Evolutionary conservation across 148 eudicot species (phyloP).

Genomic region (Chenopodium album): DNA sequence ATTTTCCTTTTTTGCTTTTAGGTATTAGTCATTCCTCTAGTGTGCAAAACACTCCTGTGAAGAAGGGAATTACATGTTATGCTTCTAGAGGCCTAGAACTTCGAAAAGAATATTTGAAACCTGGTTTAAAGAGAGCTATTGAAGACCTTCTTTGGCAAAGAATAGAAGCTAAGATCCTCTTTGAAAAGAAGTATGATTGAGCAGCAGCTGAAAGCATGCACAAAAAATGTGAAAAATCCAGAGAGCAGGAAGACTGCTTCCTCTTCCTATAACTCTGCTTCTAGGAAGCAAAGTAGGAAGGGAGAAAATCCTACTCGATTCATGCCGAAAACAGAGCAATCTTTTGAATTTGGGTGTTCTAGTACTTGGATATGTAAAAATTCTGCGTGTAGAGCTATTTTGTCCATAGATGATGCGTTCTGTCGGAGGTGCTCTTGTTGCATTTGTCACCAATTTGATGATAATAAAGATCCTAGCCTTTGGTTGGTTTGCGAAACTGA

Average conservation of each 20-base stretch:
- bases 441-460: conserved; percentile 83
- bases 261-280: conserved; percentile 29
- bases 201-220: conserved; percentile 38
- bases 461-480: conserved; percentile 91
- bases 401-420: conserved; percentile 58
- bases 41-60: conserved; percentile 42
- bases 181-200: conserved; percentile 46
- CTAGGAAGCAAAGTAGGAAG: conserved; percentile 50
- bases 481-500: conserved; percentile 86
- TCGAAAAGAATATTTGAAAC: conserved; percentile 33
- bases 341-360: conserved; percentile 36
- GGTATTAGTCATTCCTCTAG: conserved; percentile 47
- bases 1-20: conserved; percentile 28
- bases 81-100: conserved; percentile 36
- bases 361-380: conserved; percentile 66
- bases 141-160: conserved; percentile 29
- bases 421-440: conserved; percentile 96
- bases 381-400: conserved; percentile 76
- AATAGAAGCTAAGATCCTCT: conserved; percentile 33
- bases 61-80: conserved; percentile 30
- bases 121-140: conserved; percentile 35
- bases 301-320: conserved; percentile 48
- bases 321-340: conserved; percentile 21
- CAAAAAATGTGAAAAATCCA: conserved; percentile 38
- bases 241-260: conserved; percentile 39